Evolutionary conservation across 2,329 filamentous ascomycete species (phyloP), one percentile per base, ranked within the genome.

Genomic region (Acephala macrosclerotiorum): DNA sequence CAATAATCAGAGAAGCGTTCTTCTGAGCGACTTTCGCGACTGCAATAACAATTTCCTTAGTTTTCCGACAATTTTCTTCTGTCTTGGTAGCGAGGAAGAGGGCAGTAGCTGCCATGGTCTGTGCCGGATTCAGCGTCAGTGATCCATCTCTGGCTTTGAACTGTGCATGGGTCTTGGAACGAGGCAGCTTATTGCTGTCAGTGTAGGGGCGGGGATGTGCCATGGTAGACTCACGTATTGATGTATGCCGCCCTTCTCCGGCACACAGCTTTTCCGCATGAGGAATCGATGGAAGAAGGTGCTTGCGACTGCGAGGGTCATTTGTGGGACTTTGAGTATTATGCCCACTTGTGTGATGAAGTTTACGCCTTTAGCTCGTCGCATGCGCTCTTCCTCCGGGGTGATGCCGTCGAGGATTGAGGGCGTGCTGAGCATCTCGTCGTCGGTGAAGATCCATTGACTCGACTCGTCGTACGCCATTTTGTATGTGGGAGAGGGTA

Each of bases 231-330:
- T 80, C 80, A 96, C 92, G 76, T 97, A 98, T 73, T 97, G 94
- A 77, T 97, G 95, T 57, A 96, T 87, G 16, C 93, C 93, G 68
- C 85, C 85, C 69, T 89, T 91, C 74, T 91, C 87, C 73, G 90
- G 86, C 58, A 91, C 89, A 86, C 96, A 90, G 75, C 89, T 95
- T 75, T 85, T 89, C 69, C 94, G 90, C 93, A 98, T 97, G 77
- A 94, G 94, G 78, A 97, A 98, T 36, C 96, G 89, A 78, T 99
- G 95, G 78, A 99, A 94, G 82, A 97, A 98, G 51, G 97, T 91
- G 20, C 92, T 91, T 0, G 96, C 96, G 0, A 96, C 96, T 79
- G 92, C 94, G 49, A 99, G 84, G 0, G 96, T 98, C 63, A 96
- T 88, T 78, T 97, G 94, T 14, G 95, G 95, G 58, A 98, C 83